Conservation (phyloP, 306 rosid species). For the Inga oerstediana region DNA sequence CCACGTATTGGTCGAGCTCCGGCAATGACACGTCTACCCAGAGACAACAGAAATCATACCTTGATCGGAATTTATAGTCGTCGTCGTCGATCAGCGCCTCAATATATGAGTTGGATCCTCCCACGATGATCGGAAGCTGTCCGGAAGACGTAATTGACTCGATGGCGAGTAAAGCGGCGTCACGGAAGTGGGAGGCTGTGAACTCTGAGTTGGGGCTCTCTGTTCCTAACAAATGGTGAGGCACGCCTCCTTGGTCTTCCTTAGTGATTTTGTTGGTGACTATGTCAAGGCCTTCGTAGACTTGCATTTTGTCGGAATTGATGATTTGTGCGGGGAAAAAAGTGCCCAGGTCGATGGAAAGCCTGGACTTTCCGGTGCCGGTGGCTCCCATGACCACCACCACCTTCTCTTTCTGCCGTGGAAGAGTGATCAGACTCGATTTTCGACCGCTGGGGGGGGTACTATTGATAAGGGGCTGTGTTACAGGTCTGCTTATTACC, state of each 20-base stretch:
- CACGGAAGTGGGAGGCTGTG: slow-evolving; percentile 52
- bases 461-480: slow-evolving; percentile 42
- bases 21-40: slow-evolving; percentile 75
- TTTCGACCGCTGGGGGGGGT: slow-evolving; percentile 44
- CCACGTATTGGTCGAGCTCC: slow-evolving; percentile 50
- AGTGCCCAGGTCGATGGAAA: slow-evolving; percentile 73
- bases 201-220: slow-evolving; percentile 58
- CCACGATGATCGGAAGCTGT: slow-evolving; percentile 75
- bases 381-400: slow-evolving; percentile 87
- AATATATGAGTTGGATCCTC: slow-evolving; percentile 85
- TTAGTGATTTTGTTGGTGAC: slow-evolving; percentile 73
- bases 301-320: slow-evolving; percentile 93
- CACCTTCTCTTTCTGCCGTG: slow-evolving; percentile 66
- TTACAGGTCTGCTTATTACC: slow-evolving; percentile 41
- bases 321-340: slow-evolving; percentile 66
- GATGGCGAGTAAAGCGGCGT: slow-evolving; percentile 41
- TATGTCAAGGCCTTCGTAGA: slow-evolving; percentile 72
- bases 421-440: slow-evolving; percentile 31
- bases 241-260: slow-evolving; percentile 67
- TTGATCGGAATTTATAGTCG: slow-evolving; percentile 49
- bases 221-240: slow-evolving; percentile 79
- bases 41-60: slow-evolving; percentile 65
- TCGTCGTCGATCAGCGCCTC: slow-evolving; percentile 69
- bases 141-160: slow-evolving; percentile 44
- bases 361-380: slow-evolving; percentile 82